Evolutionary conservation across 2,329 filamentous ascomycete genomes (phyloP), one percentile per base, ranked within the genome.

Genomic region (Dactylellina haptotyla): DNA sequence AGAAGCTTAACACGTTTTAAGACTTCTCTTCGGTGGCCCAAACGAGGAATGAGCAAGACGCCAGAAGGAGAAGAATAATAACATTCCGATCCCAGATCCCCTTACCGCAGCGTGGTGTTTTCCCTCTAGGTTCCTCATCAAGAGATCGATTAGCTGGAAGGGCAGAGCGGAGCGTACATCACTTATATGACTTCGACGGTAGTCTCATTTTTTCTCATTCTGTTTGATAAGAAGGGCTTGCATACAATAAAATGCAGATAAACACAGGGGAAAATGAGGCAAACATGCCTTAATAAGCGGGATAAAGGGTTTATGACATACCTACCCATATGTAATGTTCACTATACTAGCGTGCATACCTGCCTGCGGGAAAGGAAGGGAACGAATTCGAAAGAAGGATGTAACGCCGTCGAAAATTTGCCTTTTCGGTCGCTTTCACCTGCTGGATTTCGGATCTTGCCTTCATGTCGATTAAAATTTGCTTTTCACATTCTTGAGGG

Each of bases 361-460:
- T 51, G 25, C 25, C 10, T 10, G 8, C 8, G 9, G 23, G 23
- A 41, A 26, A 30, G 37, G 12, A 34, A 51, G n/a, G 14, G 9
- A 20, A 43, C 10, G 16, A 58, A 23, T 26, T 3, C 10, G 14
- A 3, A 43, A 25, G 26, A 58, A 9, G 14, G 12, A 3, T 3
- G 16, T 3, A 3, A 14, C 14, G 28, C 16, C 16, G 23, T n/a
- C 8, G 12, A 8, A 12, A 10, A 18, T 6, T 48, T 30, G n/a
- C 16, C 50, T 18, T 16, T 18, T 45, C n/a, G 18, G 9, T 39
- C 59, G 59, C 51, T 28, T 71, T 71, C 37, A 57, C 50, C 26
- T 71, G 58, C 66, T 58, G n/a, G 25, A 39, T 54, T 71, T 64
- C 59, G 58, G 59, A 64, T 64, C 58, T 57, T 57, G 43, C 48